Evolutionary conservation across 1,139 yeast species (phyloP).

Genomic region (Zhuliangozyma parablackwelliae): DNA sequence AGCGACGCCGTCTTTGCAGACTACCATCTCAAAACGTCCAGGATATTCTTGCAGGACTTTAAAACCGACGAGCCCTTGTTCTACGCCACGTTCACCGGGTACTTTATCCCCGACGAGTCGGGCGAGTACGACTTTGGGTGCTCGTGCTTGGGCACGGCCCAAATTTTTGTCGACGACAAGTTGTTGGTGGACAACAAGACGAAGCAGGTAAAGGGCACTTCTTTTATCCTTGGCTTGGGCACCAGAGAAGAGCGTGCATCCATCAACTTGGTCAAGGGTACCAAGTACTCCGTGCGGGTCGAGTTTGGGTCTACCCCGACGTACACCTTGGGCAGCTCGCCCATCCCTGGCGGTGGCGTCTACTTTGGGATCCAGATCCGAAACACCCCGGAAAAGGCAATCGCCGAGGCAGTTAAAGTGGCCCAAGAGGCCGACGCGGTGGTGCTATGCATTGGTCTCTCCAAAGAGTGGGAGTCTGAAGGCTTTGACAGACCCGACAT

Average conservation of each 20-base stretch:
- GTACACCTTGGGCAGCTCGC: constrained; percentile 13
- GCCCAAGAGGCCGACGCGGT: constrained; percentile 26
- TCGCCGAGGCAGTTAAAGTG: constrained; percentile 24
- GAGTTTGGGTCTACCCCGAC: constrained; percentile 54
- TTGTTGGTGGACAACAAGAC: constrained; percentile 50
- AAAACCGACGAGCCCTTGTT: constrained; percentile 17
- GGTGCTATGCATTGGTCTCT: constrained; percentile 31
- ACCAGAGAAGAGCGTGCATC: constrained; percentile 44
- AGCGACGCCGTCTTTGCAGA: constrained; percentile 27
- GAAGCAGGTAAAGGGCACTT: constrained; percentile 39
- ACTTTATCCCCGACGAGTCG: constrained; percentile 36
- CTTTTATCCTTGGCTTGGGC: constrained; percentile 37
- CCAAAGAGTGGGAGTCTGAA: constrained; percentile 26
- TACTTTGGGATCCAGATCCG: constrained; percentile 15
- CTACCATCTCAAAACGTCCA: constrained; percentile 23
- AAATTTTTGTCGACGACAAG: constrained; percentile 42
- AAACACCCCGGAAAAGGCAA: constrained; percentile 25
- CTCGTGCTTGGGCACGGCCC: constrained; percentile 45
- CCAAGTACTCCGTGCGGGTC: constrained; percentile 37
- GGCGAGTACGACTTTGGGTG: constrained; percentile 47
- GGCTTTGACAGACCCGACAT: constrained; percentile 22
- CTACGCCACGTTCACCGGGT: constrained; percentile 38
- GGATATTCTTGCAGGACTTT: constrained; percentile 44
- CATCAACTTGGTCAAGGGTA: constrained; percentile 36
- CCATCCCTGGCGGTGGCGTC: constrained; percentile 18